Conservation (phyloP, 768 basidiomycete species). For the Rubroboletus pulcherrimus region DNA sequence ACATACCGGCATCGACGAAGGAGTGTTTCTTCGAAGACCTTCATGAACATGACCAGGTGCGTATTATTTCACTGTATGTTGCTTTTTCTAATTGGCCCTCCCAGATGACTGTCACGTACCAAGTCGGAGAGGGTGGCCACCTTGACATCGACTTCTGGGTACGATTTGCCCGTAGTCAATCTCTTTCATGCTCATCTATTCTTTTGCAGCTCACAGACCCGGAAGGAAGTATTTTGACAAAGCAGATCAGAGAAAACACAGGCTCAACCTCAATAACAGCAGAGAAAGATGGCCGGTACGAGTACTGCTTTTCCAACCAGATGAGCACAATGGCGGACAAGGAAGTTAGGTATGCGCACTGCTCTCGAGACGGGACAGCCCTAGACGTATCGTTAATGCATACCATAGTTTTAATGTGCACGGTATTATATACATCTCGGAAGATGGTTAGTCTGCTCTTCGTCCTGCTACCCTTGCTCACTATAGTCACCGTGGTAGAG, state of each 20-base stretch:
- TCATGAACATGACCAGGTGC: constrained; percentile 84
- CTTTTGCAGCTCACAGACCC: constrained; percentile 75
- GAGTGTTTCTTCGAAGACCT: constrained; percentile 98
- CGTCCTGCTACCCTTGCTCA: neutral
- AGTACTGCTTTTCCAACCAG: constrained; percentile 98
- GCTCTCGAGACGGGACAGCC: neutral
- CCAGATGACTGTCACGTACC: constrained; percentile 99
- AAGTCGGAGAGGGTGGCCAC: constrained; percentile 96
- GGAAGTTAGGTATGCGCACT: constrained; percentile 68
- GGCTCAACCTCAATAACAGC: constrained; percentile 88
- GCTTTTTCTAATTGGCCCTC: neutral
- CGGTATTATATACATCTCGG: constrained; percentile 89
- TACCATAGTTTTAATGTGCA: constrained; percentile 89
- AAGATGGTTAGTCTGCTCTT: constrained; percentile 59
- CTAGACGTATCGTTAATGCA: neutral
- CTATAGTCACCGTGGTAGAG: constrained; percentile 23
- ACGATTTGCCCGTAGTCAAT: constrained; percentile 12
- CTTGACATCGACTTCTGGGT: constrained; percentile 99
- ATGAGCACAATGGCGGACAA: constrained; percentile 98
- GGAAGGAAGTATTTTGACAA: constrained; percentile 57
- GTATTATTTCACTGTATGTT: neutral
- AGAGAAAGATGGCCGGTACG: constrained; percentile 79
- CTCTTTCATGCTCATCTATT: neutral
- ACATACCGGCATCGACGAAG: constrained; percentile 73
- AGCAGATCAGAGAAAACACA: constrained; percentile 84